phyloP scores from a whole-genome alignment of 2,329 filamentous ascomycete species.

The Rhynchosporium secalis region DNA sequence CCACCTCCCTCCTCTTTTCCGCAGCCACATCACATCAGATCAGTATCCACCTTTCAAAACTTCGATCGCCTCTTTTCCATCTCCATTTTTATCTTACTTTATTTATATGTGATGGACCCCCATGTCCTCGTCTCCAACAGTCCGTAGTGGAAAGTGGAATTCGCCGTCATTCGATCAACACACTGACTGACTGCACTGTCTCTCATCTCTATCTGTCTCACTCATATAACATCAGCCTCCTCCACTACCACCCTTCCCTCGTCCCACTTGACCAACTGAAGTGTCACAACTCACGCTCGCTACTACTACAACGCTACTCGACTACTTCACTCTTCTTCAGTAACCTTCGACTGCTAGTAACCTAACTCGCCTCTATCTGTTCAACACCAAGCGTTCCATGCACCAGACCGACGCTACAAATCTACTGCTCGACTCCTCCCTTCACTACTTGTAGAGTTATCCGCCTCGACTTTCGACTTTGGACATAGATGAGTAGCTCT shows the following conservation, averaged over 20 bases:
- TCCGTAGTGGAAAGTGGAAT: constrained; percentile 25
- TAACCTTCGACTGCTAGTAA: not conserved
- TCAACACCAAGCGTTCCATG: not conserved
- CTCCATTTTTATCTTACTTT: not conserved
- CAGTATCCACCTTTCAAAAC: not conserved
- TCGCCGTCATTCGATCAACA: constrained; percentile 28
- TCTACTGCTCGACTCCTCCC: not conserved
- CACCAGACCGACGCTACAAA: constrained; percentile 3
- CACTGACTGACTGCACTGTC: constrained; percentile 16
- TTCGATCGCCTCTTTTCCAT: not conserved
- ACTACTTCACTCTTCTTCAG: not conserved
- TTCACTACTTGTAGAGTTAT: not conserved
- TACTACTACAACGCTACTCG: constrained; percentile 18
- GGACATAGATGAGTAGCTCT: constrained; percentile 19
- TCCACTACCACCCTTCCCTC: constrained; percentile 18
- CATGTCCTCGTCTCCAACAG: constrained; percentile 26
- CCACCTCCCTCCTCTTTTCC: not conserved
- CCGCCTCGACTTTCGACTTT: not conserved
- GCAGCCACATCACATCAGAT: not conserved
- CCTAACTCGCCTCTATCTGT: not conserved
- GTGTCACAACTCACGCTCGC: constrained; percentile 29
- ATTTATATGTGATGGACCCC: constrained; percentile 17
- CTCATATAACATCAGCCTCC: constrained; percentile 36
- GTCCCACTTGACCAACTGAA: constrained; percentile 3
- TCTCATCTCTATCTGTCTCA: constrained; percentile 13